Conservation (phyloP, 345 rosid species). For the Citrus maxima region DNA sequence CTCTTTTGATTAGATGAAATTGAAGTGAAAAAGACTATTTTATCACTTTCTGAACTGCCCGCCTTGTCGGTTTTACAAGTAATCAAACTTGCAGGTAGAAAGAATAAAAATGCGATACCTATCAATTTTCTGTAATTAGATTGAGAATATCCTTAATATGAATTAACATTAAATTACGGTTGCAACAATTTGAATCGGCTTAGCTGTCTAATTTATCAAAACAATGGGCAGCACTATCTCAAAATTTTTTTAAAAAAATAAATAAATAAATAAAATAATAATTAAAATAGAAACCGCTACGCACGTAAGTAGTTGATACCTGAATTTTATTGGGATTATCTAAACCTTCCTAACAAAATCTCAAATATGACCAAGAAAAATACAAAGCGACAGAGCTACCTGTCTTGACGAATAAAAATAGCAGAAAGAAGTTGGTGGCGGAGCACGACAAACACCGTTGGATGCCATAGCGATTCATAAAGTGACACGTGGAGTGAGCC, state of each 20-base stretch:
- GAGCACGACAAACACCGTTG: slow-evolving; percentile 3
- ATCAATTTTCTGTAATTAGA: too few species aligned
- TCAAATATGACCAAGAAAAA: not conserved
- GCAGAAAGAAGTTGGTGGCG: not conserved
- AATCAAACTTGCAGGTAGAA: not conserved
- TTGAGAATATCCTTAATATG: not conserved
- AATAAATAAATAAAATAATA: not conserved
- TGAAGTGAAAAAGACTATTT: not conserved
- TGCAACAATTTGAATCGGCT: not conserved
- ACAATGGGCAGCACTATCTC: slow-evolving; percentile 12
- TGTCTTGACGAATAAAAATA: slow-evolving; percentile 15
- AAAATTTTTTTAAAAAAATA: too few species aligned
- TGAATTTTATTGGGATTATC: not conserved
- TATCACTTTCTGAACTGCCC: not conserved
- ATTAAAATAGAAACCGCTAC: not conserved
- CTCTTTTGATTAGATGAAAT: not conserved
- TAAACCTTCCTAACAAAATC: not conserved
- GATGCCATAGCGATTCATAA: not conserved
- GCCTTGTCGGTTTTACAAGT: not conserved
- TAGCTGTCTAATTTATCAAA: not conserved
- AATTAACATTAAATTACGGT: not conserved
- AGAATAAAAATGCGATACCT: not conserved
- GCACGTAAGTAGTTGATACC: slow-evolving; percentile 7
- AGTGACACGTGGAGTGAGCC: slow-evolving; percentile 1
- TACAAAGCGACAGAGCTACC: slow-evolving; percentile 21